phyloP scores from a whole-genome alignment of 495 filamentous ascomycete genomes.

The Podospora pseudocomata region DNA sequence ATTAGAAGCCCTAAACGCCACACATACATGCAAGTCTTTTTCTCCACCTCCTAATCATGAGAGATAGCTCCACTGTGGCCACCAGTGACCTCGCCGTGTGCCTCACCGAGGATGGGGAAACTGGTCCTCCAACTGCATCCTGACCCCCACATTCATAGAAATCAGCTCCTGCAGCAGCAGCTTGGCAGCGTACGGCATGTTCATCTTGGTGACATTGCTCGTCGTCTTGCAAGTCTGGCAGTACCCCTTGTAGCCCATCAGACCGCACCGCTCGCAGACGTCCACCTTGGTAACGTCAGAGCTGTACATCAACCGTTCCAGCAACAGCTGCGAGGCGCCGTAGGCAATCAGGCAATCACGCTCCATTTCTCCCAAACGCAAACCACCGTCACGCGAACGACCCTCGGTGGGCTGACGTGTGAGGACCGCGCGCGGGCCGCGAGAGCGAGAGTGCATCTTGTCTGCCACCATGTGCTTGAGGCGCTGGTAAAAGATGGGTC shows the following conservation, averaged over 20 bases:
- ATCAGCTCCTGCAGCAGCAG: constrained; percentile 92
- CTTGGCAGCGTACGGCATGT: constrained; percentile 98
- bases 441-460: constrained; percentile 96
- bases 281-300: constrained; percentile 88
- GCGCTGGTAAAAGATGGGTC: constrained; percentile 99
- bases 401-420: constrained; percentile 97
- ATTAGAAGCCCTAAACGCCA: not conserved
- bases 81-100: constrained; percentile 6
- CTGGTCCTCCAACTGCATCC: constrained; percentile 83
- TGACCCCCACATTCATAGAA: constrained; percentile 94
- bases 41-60: not conserved
- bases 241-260: constrained; percentile 92
- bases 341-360: constrained; percentile 96
- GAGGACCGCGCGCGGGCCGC: constrained; percentile 83
- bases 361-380: constrained; percentile 98
- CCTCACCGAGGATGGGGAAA: constrained; percentile 57
- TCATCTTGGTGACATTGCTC: constrained; percentile 78
- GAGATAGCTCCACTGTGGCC: not conserved
- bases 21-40: not conserved
- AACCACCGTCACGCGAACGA: constrained; percentile 84
- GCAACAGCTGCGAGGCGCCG: constrained; percentile 83
- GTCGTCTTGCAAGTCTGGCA: constrained; percentile 86
- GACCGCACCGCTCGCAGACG: constrained; percentile 85
- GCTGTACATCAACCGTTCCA: constrained; percentile 92
- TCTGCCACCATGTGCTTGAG: constrained; percentile 99